Evolutionary conservation across 192 early-diverging fungal genomes (phyloP), one percentile per base, ranked within the genome.

Genomic region (Backusella mclennaniae): DNA sequence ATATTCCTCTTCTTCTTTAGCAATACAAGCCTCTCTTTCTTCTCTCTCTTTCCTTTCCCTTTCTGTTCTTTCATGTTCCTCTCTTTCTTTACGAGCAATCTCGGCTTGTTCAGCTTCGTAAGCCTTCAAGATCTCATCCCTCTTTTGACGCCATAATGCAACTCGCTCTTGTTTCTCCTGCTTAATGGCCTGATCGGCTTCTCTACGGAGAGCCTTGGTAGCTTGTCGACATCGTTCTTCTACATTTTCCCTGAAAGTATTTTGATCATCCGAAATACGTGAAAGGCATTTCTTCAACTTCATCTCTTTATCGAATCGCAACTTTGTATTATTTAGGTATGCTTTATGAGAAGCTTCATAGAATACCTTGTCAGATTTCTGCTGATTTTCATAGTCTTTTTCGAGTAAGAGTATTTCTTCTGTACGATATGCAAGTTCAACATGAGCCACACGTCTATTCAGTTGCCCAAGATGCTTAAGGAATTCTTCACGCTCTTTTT

Each of bases 331-430:
- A 46, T 88, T 90, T 21, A 91, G 80, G 71, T 90, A 87, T 38
- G 90, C 91, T 81, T 91, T 89, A 75, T 86, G 83, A 38, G 93
- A 89, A 56, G 87, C 90, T 38, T 93, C 90, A 83, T 96, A 88
- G 82, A 88, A 89, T 53, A 91, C 92, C 75, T 84, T 83, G 82
- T 99, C 97, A 17, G 76, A 80, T 81, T 86, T 87, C 83, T 93
- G 95, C 85, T 99, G 96, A 41, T 88, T 85, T 56, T 94, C 95
- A 79, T 98, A 97, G 84, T 99, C 97, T 73, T 93, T 89, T 59
- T 89, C 90, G 49, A 98, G 89, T 38, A 98, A 84, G 49, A 95
- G 92, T 78, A 93, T 92, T 85, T 99, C 98, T 72, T 91, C 90
- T 80, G 90, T 88, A 76, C 97, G 94, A 86, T 88, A 92, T 21